A percentile compares a stretch with the other conserved stretches of the same genome.
phyloP scores from a whole-genome alignment of 164 flowering plant genomes.

The Tetracentron sinense region DNA sequence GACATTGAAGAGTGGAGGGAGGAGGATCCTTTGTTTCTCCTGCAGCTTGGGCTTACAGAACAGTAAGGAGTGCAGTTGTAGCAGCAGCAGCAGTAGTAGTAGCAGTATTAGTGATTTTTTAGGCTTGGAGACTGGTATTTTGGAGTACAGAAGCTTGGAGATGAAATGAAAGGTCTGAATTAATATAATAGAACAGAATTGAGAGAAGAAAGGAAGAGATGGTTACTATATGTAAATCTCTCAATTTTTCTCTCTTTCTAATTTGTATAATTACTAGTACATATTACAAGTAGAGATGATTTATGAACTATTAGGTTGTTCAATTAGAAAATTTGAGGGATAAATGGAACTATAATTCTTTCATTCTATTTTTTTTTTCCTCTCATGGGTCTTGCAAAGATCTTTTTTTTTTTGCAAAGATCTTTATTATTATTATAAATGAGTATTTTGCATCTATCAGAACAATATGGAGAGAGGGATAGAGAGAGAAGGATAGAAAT shows the following conservation, averaged over 20 bases:
- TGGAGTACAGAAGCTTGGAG: constrained; percentile 78
- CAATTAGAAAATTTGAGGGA: not conserved
- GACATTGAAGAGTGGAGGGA: constrained; percentile 32
- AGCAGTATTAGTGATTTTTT: constrained; percentile 50
- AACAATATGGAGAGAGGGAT: too few relatives aligned
- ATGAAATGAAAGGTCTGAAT: constrained; percentile 53
- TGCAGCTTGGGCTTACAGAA: constrained; percentile 71
- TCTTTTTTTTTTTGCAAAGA: too few relatives aligned
- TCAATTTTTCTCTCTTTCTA: too few relatives aligned
- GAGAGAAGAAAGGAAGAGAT: constrained; percentile 13
- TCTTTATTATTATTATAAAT: too few relatives aligned
- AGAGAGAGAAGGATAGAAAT: too few relatives aligned
- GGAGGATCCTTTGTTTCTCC: constrained; percentile 46
- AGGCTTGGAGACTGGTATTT: constrained; percentile 48
- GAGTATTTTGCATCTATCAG: too few relatives aligned
- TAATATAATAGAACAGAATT: not conserved
- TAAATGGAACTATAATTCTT: not conserved
- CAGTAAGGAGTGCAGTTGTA: constrained; percentile 60
- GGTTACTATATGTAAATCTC: constrained; percentile 16
- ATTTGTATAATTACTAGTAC: too few relatives aligned
- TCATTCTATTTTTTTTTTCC: too few relatives aligned
- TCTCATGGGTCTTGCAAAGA: too few relatives aligned
- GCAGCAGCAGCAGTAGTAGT: constrained; percentile 28
- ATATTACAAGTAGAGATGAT: constrained; percentile 11
- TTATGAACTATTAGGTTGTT: not conserved